Evolutionary conservation across 768 basidiomycete species (phyloP).

Genomic region (Clitopilus passeckerianus): DNA sequence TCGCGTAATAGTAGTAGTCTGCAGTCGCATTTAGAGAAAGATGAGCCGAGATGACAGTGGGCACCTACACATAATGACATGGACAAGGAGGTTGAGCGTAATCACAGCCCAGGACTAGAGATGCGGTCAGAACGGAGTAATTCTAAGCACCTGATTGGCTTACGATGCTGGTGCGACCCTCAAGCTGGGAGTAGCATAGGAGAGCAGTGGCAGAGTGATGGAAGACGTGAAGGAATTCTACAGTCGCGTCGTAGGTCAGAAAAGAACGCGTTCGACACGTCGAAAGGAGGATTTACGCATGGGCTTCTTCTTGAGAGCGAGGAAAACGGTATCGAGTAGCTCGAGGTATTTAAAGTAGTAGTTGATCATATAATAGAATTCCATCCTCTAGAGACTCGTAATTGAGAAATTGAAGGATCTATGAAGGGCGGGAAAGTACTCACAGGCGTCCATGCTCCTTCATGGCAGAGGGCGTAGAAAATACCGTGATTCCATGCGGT

Average conservation of each 20-base stretch:
- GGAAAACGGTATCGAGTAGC: slow-evolving; percentile 93
- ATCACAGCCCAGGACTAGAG: slow-evolving; percentile 94
- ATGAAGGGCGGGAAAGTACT: slow-evolving; percentile 23
- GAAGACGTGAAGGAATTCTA: slow-evolving; percentile 97
- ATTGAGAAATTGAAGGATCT: slow-evolving; percentile 4
- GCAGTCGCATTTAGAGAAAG: not conserved
- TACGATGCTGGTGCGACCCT: slow-evolving; percentile 92
- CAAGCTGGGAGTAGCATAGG: slow-evolving; percentile 90
- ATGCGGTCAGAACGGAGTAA: slow-evolving; percentile 4
- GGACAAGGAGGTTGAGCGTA: slow-evolving; percentile 83
- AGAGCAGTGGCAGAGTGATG: slow-evolving; percentile 98
- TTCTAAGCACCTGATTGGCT: slow-evolving; percentile 22
- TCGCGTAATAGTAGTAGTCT: slow-evolving; percentile 99
- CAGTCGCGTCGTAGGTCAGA: slow-evolving; percentile 6
- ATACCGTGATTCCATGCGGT: slow-evolving; percentile 66
- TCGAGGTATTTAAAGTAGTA: slow-evolving; percentile 99
- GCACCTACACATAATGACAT: slow-evolving; percentile 92
- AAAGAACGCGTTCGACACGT: not conserved
- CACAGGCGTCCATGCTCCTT: slow-evolving; percentile 82
- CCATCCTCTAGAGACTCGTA: slow-evolving; percentile 55
- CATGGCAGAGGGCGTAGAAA: slow-evolving; percentile 75
- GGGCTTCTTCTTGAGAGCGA: slow-evolving; percentile 97
- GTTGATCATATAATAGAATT: slow-evolving; percentile 98
- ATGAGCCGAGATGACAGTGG: slow-evolving; percentile 8
- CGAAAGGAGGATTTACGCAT: slow-evolving; percentile 53